Conservation (phyloP, 192 early-diverging fungal species). For the Backusella tuberculispora region DNA sequence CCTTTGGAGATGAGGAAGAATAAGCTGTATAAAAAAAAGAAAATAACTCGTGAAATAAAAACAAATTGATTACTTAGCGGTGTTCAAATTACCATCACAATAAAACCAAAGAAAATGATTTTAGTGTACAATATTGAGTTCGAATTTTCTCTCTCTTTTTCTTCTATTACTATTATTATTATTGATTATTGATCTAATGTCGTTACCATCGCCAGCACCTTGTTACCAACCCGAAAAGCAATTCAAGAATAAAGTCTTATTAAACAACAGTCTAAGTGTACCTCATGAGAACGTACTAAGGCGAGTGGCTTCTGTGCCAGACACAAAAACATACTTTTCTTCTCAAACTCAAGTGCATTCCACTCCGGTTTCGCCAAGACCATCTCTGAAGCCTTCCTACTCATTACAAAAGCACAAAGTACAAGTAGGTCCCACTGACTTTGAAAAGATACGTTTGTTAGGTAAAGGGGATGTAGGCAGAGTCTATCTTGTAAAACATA, state of each 20-base stretch:
- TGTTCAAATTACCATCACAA: too few relatives aligned
- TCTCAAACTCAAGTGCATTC: background rate
- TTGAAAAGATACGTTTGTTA: conserved; percentile 35
- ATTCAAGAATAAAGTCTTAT: background rate
- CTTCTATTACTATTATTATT: background rate
- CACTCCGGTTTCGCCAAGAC: background rate
- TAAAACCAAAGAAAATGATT: too few relatives aligned
- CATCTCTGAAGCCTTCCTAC: conserved; percentile 22
- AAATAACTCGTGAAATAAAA: background rate
- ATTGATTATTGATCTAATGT: background rate
- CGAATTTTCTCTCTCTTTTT: background rate
- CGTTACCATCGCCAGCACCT: conserved; percentile 24
- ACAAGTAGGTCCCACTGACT: conserved; percentile 21
- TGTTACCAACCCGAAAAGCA: conserved; percentile 25
- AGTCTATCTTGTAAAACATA: conserved; percentile 38
- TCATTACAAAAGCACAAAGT: conserved; percentile 22
- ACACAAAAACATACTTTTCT: conserved; percentile 13
- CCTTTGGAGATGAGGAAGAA: conserved; percentile 28
- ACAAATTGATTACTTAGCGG: too few relatives aligned
- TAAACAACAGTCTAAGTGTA: background rate
- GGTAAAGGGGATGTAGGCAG: conserved; percentile 38
- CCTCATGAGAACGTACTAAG: background rate
- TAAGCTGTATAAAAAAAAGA: background rate
- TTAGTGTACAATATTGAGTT: background rate
- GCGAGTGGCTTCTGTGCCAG: conserved; percentile 18